These are phyloP conservation scores for Aspergillus ostianus DNA, from an alignment of 495 filamentous ascomycete genomes.

Conservation along the genomic window DNA sequence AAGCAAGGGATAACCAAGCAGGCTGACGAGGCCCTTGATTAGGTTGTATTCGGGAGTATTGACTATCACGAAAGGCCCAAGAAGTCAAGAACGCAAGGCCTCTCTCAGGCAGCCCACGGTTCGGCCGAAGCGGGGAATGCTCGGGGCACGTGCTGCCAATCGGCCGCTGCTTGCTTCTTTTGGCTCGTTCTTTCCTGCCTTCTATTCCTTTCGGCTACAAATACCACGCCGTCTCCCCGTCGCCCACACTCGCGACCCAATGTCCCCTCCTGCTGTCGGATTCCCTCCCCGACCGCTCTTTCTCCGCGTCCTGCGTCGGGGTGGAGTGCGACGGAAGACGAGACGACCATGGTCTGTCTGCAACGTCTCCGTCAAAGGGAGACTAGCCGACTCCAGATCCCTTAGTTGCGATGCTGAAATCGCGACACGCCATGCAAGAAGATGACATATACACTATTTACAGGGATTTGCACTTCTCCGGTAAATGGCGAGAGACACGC, in stretches of 20 bases:
- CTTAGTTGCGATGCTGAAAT: background rate
- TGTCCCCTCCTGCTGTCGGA: too few relatives aligned
- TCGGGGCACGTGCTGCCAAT: background rate
- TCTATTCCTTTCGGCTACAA: background rate
- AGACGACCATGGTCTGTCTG: background rate
- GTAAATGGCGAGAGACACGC: background rate
- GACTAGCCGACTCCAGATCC: background rate
- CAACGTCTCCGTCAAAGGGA: background rate
- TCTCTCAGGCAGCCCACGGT: background rate
- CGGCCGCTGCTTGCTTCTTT: background rate
- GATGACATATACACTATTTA: background rate
- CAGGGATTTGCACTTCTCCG: background rate
- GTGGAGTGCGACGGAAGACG: background rate
- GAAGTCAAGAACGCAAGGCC: background rate
- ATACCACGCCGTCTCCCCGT: background rate
- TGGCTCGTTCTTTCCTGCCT: background rate
- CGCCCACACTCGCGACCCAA: too few relatives aligned
- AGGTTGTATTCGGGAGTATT: background rate
- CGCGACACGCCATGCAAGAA: too few relatives aligned
- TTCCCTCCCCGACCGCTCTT: too few relatives aligned
- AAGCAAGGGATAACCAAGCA: background rate
- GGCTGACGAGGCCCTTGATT: background rate
- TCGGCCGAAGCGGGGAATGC: background rate
- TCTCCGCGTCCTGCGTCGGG: background rate
- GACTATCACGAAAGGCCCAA: background rate